Evolutionary conservation across 2,329 filamentous ascomycete species (phyloP), one percentile per base, ranked within the genome.

Genomic region (Alternaria triticina): DNA sequence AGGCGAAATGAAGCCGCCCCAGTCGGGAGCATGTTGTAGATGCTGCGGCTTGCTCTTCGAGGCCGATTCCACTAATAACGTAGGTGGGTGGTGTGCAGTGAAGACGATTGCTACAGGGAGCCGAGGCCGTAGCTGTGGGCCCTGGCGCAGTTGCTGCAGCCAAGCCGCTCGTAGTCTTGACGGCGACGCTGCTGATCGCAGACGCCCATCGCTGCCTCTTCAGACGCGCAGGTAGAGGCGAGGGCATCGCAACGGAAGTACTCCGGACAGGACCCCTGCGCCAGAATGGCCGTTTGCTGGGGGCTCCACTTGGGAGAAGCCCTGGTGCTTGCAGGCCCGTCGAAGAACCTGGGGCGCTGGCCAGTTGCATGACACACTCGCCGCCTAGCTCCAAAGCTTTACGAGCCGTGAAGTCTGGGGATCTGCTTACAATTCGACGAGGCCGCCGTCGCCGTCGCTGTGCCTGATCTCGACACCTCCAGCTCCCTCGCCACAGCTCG

Each of bases 361-460:
- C 65, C 66, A 72, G 57, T 67, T 68, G 67, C 69, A 74, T 73
- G 69, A 69, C 70, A 71, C 67, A 66, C 67, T 69, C 58, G 54
- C 56, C 46, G 28, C 43, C 49, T 59, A 67, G 62, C 47, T 56
- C 56, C 63, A 57, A 44, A 57, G 49, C 20, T 58, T 54, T 61
- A 56, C 72, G 70, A 74, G 72, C 66, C 67, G 70, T 72, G 70
- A 52, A 50, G 65, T 59, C 69, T 64, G 67, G 70, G 69, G 69
- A 75, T 74, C 72, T 70, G 73, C 74, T 77, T 75, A 73, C 74
- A 68, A 51, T 49, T 57, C 28, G 55, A 55, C 56, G 57, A 60
- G 45, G 61, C 57, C 70, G 62, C 65, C 45, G 61, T 54, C 70
- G 62, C 65, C 70, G 63, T 57, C 64, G 58, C 50, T 59, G 57